phyloP scores from a whole-genome alignment of 2,329 filamentous ascomycete species.

The Botrytis medusae region DNA sequence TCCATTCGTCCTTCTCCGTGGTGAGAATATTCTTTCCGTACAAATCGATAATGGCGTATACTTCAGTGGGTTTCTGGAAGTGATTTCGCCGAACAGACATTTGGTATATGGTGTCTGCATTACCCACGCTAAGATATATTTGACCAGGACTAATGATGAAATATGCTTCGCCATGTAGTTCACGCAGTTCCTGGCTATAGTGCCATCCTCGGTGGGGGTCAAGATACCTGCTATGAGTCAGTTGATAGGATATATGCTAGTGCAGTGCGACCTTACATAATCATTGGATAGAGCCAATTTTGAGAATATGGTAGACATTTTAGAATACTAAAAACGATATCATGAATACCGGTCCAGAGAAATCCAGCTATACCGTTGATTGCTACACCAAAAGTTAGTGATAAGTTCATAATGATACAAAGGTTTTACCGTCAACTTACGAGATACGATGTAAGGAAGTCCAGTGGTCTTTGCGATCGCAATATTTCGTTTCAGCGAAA shows the following conservation, averaged over 20 bases:
- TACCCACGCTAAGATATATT: not conserved
- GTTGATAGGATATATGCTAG: not conserved
- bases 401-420: no score
- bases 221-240: not conserved
- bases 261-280: not conserved
- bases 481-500: not conserved
- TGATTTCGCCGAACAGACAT: slow-evolving; percentile 65
- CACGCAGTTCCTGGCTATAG: not conserved
- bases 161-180: not conserved
- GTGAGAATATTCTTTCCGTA: slow-evolving; percentile 73
- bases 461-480: not conserved
- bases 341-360: not conserved
- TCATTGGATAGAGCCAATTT: slow-evolving; percentile 1
- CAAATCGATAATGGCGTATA: slow-evolving; percentile 59
- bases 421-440: not conserved
- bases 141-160: slow-evolving; percentile 2
- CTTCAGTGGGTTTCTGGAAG: slow-evolving; percentile 66
- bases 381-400: not conserved
- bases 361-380: not conserved
- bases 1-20: slow-evolving; percentile 68
- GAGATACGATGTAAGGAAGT: not conserved
- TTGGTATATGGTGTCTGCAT: slow-evolving; percentile 50
- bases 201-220: not conserved
- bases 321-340: not conserved
- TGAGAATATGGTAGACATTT: slow-evolving; percentile 6